Base-by-base conservation (phyloP, 2,329 filamentous ascomycete species). In the Mariannaea elegans region DNA sequence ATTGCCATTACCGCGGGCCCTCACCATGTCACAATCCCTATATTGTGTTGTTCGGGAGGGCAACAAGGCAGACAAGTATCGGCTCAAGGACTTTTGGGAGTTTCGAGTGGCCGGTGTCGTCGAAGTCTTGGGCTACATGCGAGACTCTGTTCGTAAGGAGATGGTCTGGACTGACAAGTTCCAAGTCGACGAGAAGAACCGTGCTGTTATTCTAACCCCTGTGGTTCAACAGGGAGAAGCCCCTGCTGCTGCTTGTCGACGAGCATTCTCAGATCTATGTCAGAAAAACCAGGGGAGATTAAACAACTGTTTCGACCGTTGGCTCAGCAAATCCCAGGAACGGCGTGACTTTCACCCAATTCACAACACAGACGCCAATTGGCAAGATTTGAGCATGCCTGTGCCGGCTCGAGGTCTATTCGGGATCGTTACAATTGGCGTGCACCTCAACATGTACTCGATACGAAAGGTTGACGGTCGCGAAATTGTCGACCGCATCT, bases 401-500 rank as follows among this genome's bases (percentile, higher is more conserved):
- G 69, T 73, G 9, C 71, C 74, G 3, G 61, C 72, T 24, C 66
- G 76, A 4, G 76, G 76, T 2, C 62, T 77, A 9, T 71, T 78
- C 24, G 76, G 76, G 6, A 67, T 77, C 31, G 64, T 75, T 29
- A 78, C 76, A 2, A 70, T 73, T 4, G 76, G 76, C 7, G 72
- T 75, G 2, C 76, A 78, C 56, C 68, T 78, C 61, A 78, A 75
- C 60, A 71, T 75, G 44, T 78, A 72, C 63, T 73, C 71, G 29
- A 56, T 68, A 41, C 71, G 65, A 41, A 46, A 54, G n/a, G 53
- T 56, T 23, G 64, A 59, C n/a, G 65, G 69, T 44, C 59, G 53
- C 31, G 64, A 66, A 34, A 31, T 62, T 62, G 56, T 70, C 52
- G 66, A 69, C 41, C 49, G 68, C 31, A 70, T 77, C 36, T 78